Evolutionary conservation across 805 yeast species (phyloP).

Genomic region (Blastobotrys robertii): DNA sequence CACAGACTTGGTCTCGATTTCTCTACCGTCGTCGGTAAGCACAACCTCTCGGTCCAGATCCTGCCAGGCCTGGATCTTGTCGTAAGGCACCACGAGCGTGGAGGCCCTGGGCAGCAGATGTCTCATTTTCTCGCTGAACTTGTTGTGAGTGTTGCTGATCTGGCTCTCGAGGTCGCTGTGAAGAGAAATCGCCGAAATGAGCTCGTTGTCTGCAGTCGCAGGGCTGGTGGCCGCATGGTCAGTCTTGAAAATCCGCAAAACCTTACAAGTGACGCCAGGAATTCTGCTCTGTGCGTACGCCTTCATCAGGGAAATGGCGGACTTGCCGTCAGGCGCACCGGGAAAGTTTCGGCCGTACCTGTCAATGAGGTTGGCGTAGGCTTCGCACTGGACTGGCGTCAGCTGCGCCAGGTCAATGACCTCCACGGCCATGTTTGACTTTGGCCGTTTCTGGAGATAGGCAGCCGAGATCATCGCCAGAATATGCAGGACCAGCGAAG

Average conservation of each 20-base stretch:
- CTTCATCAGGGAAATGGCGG: slow-evolving; percentile 26
- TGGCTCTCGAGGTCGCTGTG: too few species aligned
- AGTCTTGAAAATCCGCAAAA: slow-evolving; percentile 25
- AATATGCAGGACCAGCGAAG: slow-evolving; percentile 14
- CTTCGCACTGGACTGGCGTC: slow-evolving; percentile 19
- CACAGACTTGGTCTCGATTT: not conserved
- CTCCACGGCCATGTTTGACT: slow-evolving; percentile 23
- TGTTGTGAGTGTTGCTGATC: too few species aligned
- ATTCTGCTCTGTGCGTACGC: slow-evolving; percentile 23
- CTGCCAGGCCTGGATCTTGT: slow-evolving; percentile 25
- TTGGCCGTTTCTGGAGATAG: slow-evolving; percentile 19
- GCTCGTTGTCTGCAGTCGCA: too few species aligned
- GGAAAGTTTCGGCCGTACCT: slow-evolving; percentile 21
- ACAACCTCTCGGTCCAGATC: slow-evolving; percentile 22
- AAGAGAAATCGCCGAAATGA: too few species aligned
- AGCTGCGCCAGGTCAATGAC: slow-evolving; percentile 21
- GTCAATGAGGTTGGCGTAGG: slow-evolving; percentile 26
- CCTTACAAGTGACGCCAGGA: slow-evolving; percentile 22
- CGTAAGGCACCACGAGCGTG: slow-evolving; percentile 13
- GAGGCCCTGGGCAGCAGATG: too few species aligned
- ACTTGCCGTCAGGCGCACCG: slow-evolving; percentile 25
- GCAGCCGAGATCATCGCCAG: slow-evolving; percentile 17
- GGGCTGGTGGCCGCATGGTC: not conserved
- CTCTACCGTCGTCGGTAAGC: slow-evolving; percentile 8
- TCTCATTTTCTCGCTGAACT: too few species aligned